Evolutionary conservation across 2,329 filamentous ascomycete genomes (phyloP).

Genomic region (Plectosphaerella plurivora): DNA sequence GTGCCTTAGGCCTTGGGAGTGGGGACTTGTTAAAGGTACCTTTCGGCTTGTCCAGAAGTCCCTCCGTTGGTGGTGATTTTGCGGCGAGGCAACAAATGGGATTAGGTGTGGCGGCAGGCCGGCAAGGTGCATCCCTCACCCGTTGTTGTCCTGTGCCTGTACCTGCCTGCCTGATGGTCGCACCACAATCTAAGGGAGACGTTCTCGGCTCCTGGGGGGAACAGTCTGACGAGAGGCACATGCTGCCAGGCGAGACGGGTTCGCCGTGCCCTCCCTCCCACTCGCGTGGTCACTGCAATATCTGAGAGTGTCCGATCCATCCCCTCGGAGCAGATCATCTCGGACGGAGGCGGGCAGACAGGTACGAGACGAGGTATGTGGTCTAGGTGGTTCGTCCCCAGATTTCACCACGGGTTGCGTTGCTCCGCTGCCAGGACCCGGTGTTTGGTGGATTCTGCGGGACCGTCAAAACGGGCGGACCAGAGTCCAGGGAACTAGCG

Average conservation of each 20-base stretch:
- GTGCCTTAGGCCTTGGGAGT: too few relatives aligned
- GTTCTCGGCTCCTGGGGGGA: neutral
- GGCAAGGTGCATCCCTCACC: neutral
- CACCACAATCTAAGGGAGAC: neutral
- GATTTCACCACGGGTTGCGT: constrained; percentile 12
- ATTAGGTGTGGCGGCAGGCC: too few relatives aligned
- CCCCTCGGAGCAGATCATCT: too few relatives aligned
- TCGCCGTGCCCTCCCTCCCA: neutral
- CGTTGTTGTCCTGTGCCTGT: neutral
- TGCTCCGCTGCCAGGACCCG: constrained; percentile 6
- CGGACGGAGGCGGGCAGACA: too few relatives aligned
- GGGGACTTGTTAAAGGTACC: too few relatives aligned
- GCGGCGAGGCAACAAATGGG: too few relatives aligned
- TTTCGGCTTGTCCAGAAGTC: too few relatives aligned
- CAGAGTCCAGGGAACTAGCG: neutral
- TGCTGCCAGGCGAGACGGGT: neutral
- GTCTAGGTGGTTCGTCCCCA: constrained; percentile 4
- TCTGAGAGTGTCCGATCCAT: neutral
- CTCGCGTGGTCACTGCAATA: neutral
- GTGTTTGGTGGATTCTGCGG: constrained; percentile 4
- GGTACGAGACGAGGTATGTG: too few relatives aligned
- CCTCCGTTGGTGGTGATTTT: too few relatives aligned
- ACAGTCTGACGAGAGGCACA: neutral
- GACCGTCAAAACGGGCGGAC: neutral
- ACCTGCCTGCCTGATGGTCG: neutral